phyloP scores from a whole-genome alignment of 2,329 filamentous ascomycete genomes.

The Xylaria multiplex region DNA sequence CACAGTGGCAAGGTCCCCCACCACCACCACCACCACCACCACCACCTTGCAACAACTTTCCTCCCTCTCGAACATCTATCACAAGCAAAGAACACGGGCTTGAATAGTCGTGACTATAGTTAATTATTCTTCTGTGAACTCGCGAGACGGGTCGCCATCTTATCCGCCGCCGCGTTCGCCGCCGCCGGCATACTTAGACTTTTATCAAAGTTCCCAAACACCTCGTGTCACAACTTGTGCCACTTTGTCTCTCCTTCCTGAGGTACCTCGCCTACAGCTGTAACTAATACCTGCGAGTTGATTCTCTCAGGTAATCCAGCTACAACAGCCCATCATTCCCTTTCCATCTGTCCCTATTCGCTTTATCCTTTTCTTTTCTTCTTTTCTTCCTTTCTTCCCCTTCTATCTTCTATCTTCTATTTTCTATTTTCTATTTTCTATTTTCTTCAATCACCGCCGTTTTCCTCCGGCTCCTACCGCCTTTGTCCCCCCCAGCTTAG shows the following conservation, averaged over 20 bases:
- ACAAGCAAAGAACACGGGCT: too few relatives aligned
- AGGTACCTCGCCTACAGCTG: too few relatives aligned
- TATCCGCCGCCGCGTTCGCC: too few relatives aligned
- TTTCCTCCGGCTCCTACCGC: neutral
- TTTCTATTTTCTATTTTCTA: neutral
- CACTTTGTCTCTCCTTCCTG: conserved; percentile 8
- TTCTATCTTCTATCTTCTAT: neutral
- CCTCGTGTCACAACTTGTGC: conserved; percentile 8
- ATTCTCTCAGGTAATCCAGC: neutral
- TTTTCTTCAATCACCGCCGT: neutral
- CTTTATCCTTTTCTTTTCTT: too few relatives aligned
- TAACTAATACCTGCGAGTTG: too few relatives aligned
- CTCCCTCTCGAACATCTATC: neutral
- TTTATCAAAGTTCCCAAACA: neutral
- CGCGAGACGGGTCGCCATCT: neutral
- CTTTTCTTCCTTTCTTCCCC: neutral
- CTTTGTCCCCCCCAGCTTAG: neutral
- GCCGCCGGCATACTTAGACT: neutral
- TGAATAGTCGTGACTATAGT: neutral
- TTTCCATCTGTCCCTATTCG: too few relatives aligned
- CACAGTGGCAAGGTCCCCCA: conserved; percentile 22
- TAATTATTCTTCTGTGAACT: neutral
- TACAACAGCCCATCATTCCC: neutral
- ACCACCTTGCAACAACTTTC: neutral
- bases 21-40: neutral